A percentile compares a stretch with the other conserved stretches of the same genome.
phyloP scores from a whole-genome alignment of 1,139 yeast genomes.

The Hansenula anomala region DNA sequence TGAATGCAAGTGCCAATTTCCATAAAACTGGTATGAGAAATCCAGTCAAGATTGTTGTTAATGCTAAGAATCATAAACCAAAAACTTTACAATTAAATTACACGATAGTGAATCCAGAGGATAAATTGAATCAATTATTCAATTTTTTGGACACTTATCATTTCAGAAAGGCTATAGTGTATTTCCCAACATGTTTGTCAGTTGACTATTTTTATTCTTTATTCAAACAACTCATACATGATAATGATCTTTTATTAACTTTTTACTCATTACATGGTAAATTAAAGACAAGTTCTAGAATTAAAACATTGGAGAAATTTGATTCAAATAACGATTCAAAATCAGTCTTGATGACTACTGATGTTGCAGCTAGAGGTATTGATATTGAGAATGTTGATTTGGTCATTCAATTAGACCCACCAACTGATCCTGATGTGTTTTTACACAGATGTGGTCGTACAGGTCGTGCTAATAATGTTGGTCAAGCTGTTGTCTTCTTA shows the following conservation, averaged over 20 bases:
- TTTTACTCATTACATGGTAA: slow-evolving; percentile 84
- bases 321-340: slow-evolving; percentile 33
- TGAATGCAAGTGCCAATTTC: slow-evolving; percentile 67
- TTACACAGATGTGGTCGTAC: slow-evolving; percentile 91
- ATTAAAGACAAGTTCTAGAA: slow-evolving; percentile 65
- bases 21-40: slow-evolving; percentile 82
- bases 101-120: slow-evolving; percentile 52
- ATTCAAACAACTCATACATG: slow-evolving; percentile 34
- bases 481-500: slow-evolving; percentile 71
- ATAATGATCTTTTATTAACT: slow-evolving; percentile 28
- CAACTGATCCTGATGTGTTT: slow-evolving; percentile 84
- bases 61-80: slow-evolving; percentile 48
- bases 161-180: slow-evolving; percentile 76
- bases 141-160: slow-evolving; percentile 48
- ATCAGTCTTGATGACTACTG: slow-evolving; percentile 72
- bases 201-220: slow-evolving; percentile 72
- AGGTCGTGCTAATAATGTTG: slow-evolving; percentile 82
- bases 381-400: slow-evolving; percentile 91
- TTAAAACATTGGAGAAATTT: slow-evolving; percentile 63
- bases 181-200: slow-evolving; percentile 84
- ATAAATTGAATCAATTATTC: slow-evolving; percentile 56
- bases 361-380: slow-evolving; percentile 90
- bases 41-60: slow-evolving; percentile 82
- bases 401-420: slow-evolving; percentile 86
- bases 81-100: slow-evolving; percentile 60